Evolutionary conservation across 441 rosid genomes (phyloP).

Genomic region (Breynia disticha): DNA sequence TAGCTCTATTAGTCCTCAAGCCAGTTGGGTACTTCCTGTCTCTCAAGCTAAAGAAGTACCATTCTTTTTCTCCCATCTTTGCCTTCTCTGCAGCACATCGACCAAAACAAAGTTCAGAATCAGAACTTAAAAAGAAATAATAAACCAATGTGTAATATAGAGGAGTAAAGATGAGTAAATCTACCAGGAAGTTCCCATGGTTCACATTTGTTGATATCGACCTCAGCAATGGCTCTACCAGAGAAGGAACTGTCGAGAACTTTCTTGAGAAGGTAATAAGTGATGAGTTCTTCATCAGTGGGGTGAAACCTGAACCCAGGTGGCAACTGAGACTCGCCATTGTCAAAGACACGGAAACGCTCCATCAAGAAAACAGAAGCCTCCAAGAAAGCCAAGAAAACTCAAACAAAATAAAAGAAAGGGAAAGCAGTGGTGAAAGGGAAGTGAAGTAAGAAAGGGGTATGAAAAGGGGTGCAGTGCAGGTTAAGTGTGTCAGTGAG

Average conservation of each 20-base stretch:
- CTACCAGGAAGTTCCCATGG: slow-evolving; percentile 97
- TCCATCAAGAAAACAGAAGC: slow-evolving; percentile 26
- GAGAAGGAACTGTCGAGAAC: slow-evolving; percentile 65
- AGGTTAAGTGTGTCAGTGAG: no score
- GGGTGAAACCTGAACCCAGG: slow-evolving; percentile 97
- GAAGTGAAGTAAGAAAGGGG: no score
- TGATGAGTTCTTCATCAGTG: slow-evolving; percentile 86
- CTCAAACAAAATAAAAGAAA: background rate
- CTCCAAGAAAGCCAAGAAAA: background rate
- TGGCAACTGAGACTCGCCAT: slow-evolving; percentile 47
- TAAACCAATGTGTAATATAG: background rate
- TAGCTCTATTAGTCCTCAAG: slow-evolving; percentile 79
- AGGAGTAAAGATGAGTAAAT: no score
- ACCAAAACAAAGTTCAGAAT: background rate
- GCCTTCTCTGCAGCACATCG: slow-evolving; percentile 47
- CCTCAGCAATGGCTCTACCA: slow-evolving; percentile 74
- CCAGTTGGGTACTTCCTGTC: slow-evolving; percentile 91
- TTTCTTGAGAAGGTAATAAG: slow-evolving; percentile 71
- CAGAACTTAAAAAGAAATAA: background rate
- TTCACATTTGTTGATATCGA: slow-evolving; percentile 86
- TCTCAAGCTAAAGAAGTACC: slow-evolving; percentile 79
- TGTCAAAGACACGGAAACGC: slow-evolving; percentile 32
- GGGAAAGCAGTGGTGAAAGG: no score
- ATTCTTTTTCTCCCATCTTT: slow-evolving; percentile 86
- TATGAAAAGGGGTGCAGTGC: no score